Conservation (phyloP, 768 basidiomycete genomes). For the Harrya chromipes region DNA sequence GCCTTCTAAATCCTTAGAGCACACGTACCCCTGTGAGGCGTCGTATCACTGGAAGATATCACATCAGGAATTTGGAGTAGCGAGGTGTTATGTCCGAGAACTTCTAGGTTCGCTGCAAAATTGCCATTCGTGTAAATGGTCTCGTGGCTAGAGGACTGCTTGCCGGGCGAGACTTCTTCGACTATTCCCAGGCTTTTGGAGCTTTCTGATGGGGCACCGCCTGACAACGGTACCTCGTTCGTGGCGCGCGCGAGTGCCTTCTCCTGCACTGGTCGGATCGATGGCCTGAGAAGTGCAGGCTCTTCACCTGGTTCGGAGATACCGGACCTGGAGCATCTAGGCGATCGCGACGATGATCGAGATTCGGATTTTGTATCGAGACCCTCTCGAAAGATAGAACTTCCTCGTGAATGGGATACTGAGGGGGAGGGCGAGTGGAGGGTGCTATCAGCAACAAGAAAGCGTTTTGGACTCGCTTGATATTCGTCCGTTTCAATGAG, state of each 20-base stretch:
- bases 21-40: slow-evolving; percentile 16
- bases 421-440: slow-evolving; percentile 20
- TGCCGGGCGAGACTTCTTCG: slow-evolving; percentile 10
- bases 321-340: slow-evolving; percentile 29
- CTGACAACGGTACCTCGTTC: slow-evolving; percentile 10
- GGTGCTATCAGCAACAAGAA: slow-evolving; percentile 7
- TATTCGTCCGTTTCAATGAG: slow-evolving; percentile 5
- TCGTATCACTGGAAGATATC: slow-evolving; percentile 7
- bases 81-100: slow-evolving; percentile 12
- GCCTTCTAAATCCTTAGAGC: neutral
- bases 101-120: slow-evolving; percentile 9
- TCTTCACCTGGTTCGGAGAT: slow-evolving; percentile 26
- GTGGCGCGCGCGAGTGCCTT: slow-evolving; percentile 25
- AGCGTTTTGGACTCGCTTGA: slow-evolving; percentile 1
- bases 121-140: slow-evolving; percentile 20
- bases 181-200: slow-evolving; percentile 18
- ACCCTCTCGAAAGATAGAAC: slow-evolving; percentile 30
- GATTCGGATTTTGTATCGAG: slow-evolving; percentile 36
- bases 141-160: slow-evolving; percentile 23
- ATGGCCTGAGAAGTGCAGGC: slow-evolving; percentile 14
- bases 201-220: slow-evolving; percentile 15
- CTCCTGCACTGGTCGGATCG: slow-evolving; percentile 35
- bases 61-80: slow-evolving; percentile 8
- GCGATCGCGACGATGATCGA: slow-evolving; percentile 55
- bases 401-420: slow-evolving; percentile 22